A percentile compares a stretch with the other conserved stretches of the same genome.
Evolutionary conservation across 225 moss, liverwort and hornwort species (phyloP).

Genomic region (Pseudisothecium myosuroides): DNA sequence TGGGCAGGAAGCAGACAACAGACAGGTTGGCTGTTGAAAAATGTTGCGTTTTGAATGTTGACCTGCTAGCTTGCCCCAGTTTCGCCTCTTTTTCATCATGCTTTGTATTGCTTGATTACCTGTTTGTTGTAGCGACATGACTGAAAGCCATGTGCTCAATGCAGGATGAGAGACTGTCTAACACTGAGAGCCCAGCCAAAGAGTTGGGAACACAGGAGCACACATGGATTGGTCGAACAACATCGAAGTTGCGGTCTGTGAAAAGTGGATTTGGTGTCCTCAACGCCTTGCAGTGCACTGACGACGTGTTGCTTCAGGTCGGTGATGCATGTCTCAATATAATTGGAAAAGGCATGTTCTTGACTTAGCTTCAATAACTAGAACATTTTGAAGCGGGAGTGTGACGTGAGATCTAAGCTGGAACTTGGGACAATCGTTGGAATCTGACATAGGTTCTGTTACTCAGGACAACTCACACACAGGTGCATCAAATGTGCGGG

Average conservation of each 20-base stretch:
- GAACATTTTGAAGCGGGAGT: background rate
- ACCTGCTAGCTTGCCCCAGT: background rate
- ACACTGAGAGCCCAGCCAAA: conserved; percentile 9
- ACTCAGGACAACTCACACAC: conserved; percentile 9
- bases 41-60: background rate
- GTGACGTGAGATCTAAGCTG: background rate
- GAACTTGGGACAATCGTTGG: background rate
- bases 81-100: background rate
- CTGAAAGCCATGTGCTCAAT: background rate
- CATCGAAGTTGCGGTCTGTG: conserved; percentile 25
- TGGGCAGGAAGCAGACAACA: conserved; percentile 9
- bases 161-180: conserved; percentile 23
- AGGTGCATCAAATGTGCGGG: background rate
- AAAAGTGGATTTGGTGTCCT: conserved; percentile 45
- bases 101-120: background rate
- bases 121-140: background rate
- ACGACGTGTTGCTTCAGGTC: conserved; percentile 27
- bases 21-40: conserved; percentile 13
- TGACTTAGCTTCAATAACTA: background rate
- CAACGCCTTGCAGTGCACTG: conserved; percentile 11
- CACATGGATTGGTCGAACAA: conserved; percentile 24
- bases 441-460: background rate
- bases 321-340: background rate
- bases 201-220: conserved; percentile 28
- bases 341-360: background rate